Evolutionary conservation across 1,284 basidiomycete species (phyloP).

Genomic region (Rhodotorula glutinis): DNA sequence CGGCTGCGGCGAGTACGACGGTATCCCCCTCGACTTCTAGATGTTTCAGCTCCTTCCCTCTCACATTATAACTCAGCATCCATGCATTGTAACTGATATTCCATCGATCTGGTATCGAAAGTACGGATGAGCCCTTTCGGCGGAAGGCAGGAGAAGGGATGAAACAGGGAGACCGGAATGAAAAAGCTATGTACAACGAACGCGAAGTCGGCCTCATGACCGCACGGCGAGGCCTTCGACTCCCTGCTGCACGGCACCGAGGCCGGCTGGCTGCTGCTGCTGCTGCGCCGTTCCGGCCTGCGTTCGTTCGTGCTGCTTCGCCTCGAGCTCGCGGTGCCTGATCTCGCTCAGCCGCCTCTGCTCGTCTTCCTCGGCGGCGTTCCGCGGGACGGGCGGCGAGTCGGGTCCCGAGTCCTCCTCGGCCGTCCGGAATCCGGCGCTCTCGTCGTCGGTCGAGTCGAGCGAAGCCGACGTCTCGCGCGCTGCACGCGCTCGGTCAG

Average conservation of each 20-base stretch:
- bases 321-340: conserved; percentile 5
- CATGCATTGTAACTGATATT: conserved; percentile 1
- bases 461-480: neutral
- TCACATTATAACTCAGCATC: neutral
- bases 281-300: conserved; percentile 3
- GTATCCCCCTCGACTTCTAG: conserved; percentile 37
- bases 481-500: conserved; percentile 4
- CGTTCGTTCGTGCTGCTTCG: conserved; percentile 3
- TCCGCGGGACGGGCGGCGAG: neutral
- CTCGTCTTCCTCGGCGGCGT: neutral
- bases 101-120: no score
- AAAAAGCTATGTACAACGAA: neutral
- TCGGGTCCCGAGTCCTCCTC: conserved; percentile 18
- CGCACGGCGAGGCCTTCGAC: conserved; percentile 7
- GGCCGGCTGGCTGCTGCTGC: neutral
- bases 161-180: neutral
- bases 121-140: neutral
- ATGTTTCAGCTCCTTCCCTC: neutral
- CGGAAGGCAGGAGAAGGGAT: neutral
- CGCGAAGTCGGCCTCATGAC: no score
- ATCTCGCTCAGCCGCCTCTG: conserved; percentile 1
- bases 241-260: neutral
- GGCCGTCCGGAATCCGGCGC: conserved; percentile 24
- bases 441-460: conserved; percentile 1
- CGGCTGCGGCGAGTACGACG: conserved; percentile 63